A percentile compares a stretch with the other conserved stretches of the same genome.
Evolutionary conservation across 2,329 filamentous ascomycete species (phyloP).

Genomic region (Tolypocladium guangdongense): DNA sequence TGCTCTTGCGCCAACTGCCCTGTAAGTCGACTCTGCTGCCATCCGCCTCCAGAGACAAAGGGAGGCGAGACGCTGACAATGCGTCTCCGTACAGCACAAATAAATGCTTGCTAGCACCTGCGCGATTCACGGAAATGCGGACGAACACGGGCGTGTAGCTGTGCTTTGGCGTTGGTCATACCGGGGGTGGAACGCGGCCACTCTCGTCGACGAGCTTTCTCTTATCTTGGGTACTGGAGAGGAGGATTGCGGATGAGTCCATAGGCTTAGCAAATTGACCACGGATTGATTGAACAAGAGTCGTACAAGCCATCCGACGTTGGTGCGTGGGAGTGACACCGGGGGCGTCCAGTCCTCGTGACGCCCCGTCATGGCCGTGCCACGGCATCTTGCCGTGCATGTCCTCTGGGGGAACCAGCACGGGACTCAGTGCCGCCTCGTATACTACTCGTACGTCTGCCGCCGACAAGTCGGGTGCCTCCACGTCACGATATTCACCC

Average conservation of each 20-base stretch:
- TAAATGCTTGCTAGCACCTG: background rate
- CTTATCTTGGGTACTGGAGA: background rate
- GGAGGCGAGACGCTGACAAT: background rate
- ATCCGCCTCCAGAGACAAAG: background rate
- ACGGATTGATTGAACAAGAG: background rate
- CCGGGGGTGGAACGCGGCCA: background rate
- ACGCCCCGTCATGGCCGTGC: background rate
- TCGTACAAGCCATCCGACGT: background rate
- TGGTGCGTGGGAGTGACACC: background rate
- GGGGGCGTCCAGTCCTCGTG: background rate
- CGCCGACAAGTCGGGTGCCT: background rate
- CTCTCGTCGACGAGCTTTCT: background rate
- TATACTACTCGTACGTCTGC: background rate
- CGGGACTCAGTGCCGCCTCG: background rate
- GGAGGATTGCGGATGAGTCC: background rate
- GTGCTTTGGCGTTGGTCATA: background rate
- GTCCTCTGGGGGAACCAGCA: background rate
- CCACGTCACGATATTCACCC: background rate
- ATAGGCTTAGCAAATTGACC: background rate
- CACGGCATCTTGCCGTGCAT: background rate
- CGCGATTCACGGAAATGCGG: background rate
- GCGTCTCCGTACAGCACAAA: constrained; percentile 1
- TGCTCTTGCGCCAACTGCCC: constrained; percentile 33
- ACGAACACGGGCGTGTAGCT: background rate
- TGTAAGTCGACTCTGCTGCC: constrained; percentile 18